These are phyloP conservation scores for Plasmopara viticola DNA, from an alignment of 352 stramenopile species.

Conservation along the genomic window DNA sequence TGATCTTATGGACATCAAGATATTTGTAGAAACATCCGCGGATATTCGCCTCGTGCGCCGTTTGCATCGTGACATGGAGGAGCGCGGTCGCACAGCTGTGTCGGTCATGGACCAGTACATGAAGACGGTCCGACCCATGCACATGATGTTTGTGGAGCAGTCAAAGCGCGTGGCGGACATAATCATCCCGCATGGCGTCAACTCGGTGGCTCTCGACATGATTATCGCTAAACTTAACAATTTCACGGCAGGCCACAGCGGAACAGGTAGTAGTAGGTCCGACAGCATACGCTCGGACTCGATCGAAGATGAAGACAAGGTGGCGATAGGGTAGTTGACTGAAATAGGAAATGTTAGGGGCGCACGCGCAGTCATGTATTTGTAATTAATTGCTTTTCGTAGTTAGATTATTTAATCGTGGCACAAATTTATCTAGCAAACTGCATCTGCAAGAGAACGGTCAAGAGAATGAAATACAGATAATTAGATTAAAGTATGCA, in stretches of 20 bases:
- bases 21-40: constrained; percentile 94
- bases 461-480: no score
- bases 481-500: no score
- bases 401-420: no score
- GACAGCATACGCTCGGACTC: constrained; percentile 45
- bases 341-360: constrained; percentile 18
- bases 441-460: no score
- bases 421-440: no score
- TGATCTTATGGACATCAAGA: constrained; percentile 94
- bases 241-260: constrained; percentile 43
- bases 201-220: constrained; percentile 91
- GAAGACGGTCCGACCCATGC: constrained; percentile 96
- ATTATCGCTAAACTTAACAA: constrained; percentile 87
- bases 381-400: constrained; percentile 7
- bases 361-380: constrained; percentile 9
- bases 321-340: constrained; percentile 4
- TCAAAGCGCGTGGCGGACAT: constrained; percentile 93
- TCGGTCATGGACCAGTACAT: constrained; percentile 96
- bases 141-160: constrained; percentile 97
- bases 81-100: constrained; percentile 91
- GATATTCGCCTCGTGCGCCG: constrained; percentile 93
- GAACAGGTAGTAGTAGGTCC: constrained; percentile 34
- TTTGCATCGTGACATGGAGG: constrained; percentile 90
- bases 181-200: constrained; percentile 92
- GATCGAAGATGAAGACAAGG: constrained; percentile 22